phyloP scores from a whole-genome alignment of 2,329 filamentous ascomycete species.

The Ascochyta koolunga region DNA sequence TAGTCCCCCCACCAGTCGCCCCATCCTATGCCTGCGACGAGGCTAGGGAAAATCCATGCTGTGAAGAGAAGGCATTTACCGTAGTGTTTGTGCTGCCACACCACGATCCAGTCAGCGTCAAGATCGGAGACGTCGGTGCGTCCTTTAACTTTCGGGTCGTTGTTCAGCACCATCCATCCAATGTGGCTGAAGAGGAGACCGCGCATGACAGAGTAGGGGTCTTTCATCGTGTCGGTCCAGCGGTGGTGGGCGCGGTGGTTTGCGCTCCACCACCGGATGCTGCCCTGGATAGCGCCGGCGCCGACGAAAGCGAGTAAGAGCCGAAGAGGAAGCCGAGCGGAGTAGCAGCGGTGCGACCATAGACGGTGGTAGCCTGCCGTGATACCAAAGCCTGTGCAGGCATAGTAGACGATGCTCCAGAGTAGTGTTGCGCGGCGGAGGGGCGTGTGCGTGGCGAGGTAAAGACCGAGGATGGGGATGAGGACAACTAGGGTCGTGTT shows the following conservation, averaged over 20 bases:
- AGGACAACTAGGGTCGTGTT: slow-evolving; percentile 80
- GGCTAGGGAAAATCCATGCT: slow-evolving; percentile 51
- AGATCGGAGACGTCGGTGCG: slow-evolving; percentile 58
- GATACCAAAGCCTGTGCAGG: slow-evolving; percentile 74
- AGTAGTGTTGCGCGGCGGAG: slow-evolving; percentile 72
- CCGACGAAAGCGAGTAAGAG: slow-evolving; percentile 55
- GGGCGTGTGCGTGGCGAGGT: slow-evolving; percentile 78
- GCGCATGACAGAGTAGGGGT: slow-evolving; percentile 57
- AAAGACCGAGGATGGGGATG: slow-evolving; percentile 73
- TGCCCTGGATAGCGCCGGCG: slow-evolving; percentile 56
- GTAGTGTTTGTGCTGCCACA: slow-evolving; percentile 56
- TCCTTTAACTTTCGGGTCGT: slow-evolving; percentile 57
- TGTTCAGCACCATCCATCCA: slow-evolving; percentile 59
- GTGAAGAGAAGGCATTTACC: slow-evolving; percentile 52
- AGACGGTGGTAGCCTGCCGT: slow-evolving; percentile 70
- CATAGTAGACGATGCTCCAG: slow-evolving; percentile 79
- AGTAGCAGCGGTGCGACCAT: slow-evolving; percentile 63
- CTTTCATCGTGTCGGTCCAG: slow-evolving; percentile 58
- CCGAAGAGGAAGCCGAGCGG: slow-evolving; percentile 50
- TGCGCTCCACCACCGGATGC: slow-evolving; percentile 55
- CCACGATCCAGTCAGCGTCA: slow-evolving; percentile 56
- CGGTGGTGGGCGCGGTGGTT: slow-evolving; percentile 58
- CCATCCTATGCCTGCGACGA: slow-evolving; percentile 56
- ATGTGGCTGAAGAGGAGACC: slow-evolving; percentile 56
- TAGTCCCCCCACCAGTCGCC: slow-evolving; percentile 56